Conservation (phyloP, 495 filamentous ascomycete species). For the Aspergillus cristatus region DNA sequence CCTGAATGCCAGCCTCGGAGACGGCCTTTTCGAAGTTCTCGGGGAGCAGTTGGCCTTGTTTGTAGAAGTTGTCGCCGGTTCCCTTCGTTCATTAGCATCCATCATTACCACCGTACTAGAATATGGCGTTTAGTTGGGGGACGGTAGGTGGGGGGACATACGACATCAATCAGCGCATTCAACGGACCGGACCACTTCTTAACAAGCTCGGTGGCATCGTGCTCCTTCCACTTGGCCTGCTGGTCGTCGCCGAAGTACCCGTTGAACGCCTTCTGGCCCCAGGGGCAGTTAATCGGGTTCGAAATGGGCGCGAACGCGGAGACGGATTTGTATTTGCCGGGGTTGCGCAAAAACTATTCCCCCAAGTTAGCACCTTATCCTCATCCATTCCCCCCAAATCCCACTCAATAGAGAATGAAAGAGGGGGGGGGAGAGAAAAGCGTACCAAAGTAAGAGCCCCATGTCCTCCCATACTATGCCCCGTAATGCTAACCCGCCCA, state of each 20-base stretch:
- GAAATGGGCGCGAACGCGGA: conserved; percentile 87
- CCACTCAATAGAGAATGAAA: conserved; percentile 5
- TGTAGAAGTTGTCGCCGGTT: conserved; percentile 91
- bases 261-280: conserved; percentile 90
- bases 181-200: conserved; percentile 62
- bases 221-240: conserved; percentile 61
- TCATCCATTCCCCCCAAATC: not conserved
- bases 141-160: conserved; percentile 22
- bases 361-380: not conserved
- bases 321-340: conserved; percentile 77
- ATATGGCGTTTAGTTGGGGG: not conserved
- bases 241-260: conserved; percentile 78
- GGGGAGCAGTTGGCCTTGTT: conserved; percentile 81
- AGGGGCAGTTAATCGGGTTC: conserved; percentile 78
- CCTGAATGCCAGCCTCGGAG: conserved; percentile 55
- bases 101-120: too few relatives aligned
- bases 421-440: not conserved
- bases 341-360: conserved; percentile 70
- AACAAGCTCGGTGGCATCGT: conserved; percentile 89
- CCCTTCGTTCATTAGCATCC: conserved; percentile 41
- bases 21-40: conserved; percentile 85
- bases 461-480: conserved; percentile 95
- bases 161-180: conserved; percentile 74
- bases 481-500: conserved; percentile 66
- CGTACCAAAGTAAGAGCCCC: conserved; percentile 76